Evolutionary conservation across 768 basidiomycete genomes (phyloP).

Genomic region (Mrakia frigida): DNA sequence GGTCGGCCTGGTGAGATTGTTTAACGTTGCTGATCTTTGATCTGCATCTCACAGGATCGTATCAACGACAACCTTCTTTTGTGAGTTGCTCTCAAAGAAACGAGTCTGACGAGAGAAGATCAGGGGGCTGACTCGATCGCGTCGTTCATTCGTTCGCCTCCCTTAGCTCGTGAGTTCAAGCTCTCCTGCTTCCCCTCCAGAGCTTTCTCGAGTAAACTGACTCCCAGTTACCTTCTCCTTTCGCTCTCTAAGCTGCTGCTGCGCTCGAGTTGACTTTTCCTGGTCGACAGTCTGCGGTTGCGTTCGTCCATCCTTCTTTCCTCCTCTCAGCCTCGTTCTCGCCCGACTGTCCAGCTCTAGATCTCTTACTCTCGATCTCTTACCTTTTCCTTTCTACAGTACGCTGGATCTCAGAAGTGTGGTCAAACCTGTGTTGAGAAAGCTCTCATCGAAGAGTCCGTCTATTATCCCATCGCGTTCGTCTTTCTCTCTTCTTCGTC

Average conservation of each 20-base stretch:
- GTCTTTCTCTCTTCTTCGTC: constrained; percentile 37
- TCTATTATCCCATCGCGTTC: constrained; percentile 87
- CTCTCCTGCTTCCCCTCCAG: background rate
- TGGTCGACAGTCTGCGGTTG: constrained; percentile 93
- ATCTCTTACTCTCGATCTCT: background rate
- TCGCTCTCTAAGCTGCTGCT: constrained; percentile 65
- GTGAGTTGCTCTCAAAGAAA: background rate
- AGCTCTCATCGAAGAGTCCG: constrained; percentile 68
- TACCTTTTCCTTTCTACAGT: constrained; percentile 36
- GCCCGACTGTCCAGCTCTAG: too few species aligned
- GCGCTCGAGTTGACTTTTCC: constrained; percentile 86
- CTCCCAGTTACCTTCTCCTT: constrained; percentile 64
- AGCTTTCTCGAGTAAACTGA: background rate
- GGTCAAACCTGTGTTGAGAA: constrained; percentile 73
- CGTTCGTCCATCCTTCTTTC: constrained; percentile 23
- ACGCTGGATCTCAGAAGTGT: constrained; percentile 67
- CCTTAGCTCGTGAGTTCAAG: constrained; percentile 20
- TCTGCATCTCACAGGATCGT: constrained; percentile 18
- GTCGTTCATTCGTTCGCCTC: background rate
- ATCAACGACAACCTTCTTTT: constrained; percentile 33
- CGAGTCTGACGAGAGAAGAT: background rate
- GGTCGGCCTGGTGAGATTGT: too few species aligned
- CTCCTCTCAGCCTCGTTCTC: background rate
- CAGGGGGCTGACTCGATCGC: background rate
- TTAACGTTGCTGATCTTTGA: background rate